These are phyloP conservation scores for Colletotrichum cereale DNA, from an alignment of 2,329 filamentous ascomycete species.

Conservation along the genomic window DNA sequence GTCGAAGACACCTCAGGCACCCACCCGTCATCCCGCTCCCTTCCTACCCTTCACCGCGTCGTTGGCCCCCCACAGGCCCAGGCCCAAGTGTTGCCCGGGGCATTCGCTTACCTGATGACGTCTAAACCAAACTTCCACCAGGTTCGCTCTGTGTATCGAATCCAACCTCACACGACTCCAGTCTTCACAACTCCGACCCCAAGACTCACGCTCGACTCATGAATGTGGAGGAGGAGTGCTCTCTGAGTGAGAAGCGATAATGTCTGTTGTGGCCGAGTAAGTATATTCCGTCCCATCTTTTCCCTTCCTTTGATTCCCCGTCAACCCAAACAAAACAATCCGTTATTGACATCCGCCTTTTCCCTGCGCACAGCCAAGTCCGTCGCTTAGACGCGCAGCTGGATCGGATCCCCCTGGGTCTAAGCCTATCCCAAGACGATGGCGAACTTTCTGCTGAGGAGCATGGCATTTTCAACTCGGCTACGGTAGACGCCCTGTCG, in stretches of 20 bases:
- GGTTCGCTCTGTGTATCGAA: neutral
- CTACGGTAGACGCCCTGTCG: constrained; percentile 58
- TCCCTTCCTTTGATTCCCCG: constrained; percentile 6
- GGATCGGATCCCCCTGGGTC: constrained; percentile 68
- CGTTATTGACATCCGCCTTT: constrained; percentile 39
- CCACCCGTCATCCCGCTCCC: constrained; percentile 26
- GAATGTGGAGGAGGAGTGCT: constrained; percentile 38
- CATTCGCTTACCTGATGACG: constrained; percentile 38
- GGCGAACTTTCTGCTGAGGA: constrained; percentile 49
- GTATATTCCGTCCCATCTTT: constrained; percentile 44
- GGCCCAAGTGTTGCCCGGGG: constrained; percentile 30
- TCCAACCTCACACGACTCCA: constrained; percentile 32
- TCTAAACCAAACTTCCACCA: constrained; percentile 28
- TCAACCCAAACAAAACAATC: constrained; percentile 34
- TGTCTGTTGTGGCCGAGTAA: constrained; percentile 64
- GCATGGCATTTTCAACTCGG: constrained; percentile 46
- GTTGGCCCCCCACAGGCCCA: constrained; percentile 6
- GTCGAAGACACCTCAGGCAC: constrained; percentile 21
- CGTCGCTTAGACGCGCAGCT: constrained; percentile 74
- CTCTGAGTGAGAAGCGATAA: constrained; percentile 40
- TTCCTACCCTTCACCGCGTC: constrained; percentile 10
- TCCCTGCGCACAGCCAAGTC: constrained; percentile 63
- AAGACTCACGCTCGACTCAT: constrained; percentile 15
- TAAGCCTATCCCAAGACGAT: constrained; percentile 42
- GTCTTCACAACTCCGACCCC: constrained; percentile 16